A percentile compares a stretch with the other conserved stretches of the same genome.
Conservation (phyloP, 225 moss, liverwort and hornwort species). For the Straminergon stramineum region DNA sequence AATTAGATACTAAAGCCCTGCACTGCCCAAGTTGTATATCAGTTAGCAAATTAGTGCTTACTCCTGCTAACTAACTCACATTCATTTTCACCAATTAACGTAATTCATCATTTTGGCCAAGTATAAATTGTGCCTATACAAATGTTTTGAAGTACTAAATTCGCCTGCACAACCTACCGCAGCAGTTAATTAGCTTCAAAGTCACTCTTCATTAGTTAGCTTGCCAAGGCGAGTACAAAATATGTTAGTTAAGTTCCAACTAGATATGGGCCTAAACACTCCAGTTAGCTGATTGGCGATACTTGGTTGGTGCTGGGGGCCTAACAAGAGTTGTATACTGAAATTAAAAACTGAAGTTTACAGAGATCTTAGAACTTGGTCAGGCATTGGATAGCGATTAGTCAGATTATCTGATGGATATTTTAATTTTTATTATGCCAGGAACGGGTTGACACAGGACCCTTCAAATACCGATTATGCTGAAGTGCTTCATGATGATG, state of each 20-base stretch:
- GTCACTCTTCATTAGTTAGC: not conserved
- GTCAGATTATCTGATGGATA: not conserved
- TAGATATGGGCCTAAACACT: too few relatives aligned
- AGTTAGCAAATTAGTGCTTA: not conserved
- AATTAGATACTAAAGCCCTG: not conserved
- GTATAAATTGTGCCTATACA: not conserved
- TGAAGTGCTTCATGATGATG: constrained; percentile 79
- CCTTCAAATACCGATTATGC: constrained; percentile 62
- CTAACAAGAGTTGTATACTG: not conserved
- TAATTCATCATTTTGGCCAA: not conserved
- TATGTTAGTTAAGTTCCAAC: not conserved
- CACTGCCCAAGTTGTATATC: not conserved
- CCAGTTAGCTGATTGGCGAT: not conserved
- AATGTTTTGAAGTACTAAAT: not conserved
- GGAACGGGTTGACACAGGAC: constrained; percentile 82
- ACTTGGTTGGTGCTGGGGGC: not conserved
- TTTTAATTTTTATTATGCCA: constrained; percentile 3
- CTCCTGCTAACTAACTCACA: not conserved
- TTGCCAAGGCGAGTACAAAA: not conserved
- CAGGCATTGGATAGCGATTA: not conserved
- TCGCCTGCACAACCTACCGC: not conserved
- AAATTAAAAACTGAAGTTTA: not conserved
- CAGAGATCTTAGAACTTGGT: not conserved
- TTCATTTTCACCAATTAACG: not conserved
- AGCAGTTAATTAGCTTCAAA: too few relatives aligned